Percentiles rank a stretch among this genome's conserved stretches.
These are phyloP conservation scores for Botrytis cinerea DNA, from an alignment of 2,329 filamentous ascomycete genomes.

Conservation along the genomic window DNA sequence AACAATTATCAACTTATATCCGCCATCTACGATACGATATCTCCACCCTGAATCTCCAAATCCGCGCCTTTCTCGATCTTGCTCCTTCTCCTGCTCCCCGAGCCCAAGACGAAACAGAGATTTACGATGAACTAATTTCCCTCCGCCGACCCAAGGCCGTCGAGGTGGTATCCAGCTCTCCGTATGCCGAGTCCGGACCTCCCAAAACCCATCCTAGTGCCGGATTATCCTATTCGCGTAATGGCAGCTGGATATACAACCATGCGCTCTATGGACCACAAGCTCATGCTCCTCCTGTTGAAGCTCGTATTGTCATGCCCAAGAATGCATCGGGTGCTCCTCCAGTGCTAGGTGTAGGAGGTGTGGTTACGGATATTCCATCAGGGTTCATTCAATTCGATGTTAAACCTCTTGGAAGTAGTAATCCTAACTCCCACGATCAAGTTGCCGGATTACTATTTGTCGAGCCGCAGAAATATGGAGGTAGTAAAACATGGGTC, in stretches of 20 bases:
- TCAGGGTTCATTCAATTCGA: conserved; percentile 12
- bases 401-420: not conserved
- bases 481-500: conserved; percentile 41
- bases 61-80: conserved; percentile 64
- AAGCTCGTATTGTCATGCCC: conserved; percentile 58
- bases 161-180: conserved; percentile 39
- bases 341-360: conserved; percentile 39
- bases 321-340: conserved; percentile 42
- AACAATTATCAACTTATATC: conserved; percentile 54
- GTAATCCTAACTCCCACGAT: not conserved
- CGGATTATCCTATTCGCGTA: conserved; percentile 62
- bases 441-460: conserved; percentile 29
- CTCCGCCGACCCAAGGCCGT: not conserved
- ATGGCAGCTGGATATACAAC: conserved; percentile 56
- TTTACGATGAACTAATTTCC: not conserved
- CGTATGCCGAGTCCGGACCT: conserved; percentile 51
- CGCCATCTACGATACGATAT: conserved; percentile 55
- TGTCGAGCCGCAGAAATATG: conserved; percentile 38
- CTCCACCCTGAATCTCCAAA: conserved; percentile 52
- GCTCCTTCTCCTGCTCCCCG: conserved; percentile 35
- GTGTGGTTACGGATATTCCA: conserved; percentile 38
- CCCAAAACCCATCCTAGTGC: conserved; percentile 66
- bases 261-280: conserved; percentile 64
- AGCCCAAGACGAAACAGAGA: not conserved
- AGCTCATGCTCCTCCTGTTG: conserved; percentile 50